phyloP scores from a whole-genome alignment of 2,329 filamentous ascomycete genomes.

The Cercospora berteroae region DNA sequence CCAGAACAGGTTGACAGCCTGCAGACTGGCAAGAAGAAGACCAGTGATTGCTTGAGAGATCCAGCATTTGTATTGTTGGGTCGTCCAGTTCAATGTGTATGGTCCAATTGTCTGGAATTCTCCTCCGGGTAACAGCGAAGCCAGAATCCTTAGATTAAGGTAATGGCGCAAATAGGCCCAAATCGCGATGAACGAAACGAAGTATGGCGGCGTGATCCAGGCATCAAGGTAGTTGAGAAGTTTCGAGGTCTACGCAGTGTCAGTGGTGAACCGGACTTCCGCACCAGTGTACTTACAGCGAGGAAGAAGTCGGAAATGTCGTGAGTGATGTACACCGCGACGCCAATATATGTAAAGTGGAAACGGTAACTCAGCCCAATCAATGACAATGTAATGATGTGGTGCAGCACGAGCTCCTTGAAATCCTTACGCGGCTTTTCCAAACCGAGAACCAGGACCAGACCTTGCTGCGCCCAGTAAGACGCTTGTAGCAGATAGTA shows the following conservation, averaged over 20 bases:
- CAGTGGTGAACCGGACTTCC: background rate
- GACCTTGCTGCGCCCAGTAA: constrained; percentile 93
- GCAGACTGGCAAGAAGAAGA: constrained; percentile 62
- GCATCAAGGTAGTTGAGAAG: constrained; percentile 86
- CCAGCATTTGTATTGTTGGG: constrained; percentile 73
- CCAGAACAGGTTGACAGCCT: constrained; percentile 79
- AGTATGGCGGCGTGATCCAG: constrained; percentile 76
- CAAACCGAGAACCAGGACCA: constrained; percentile 80
- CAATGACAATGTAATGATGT: constrained; percentile 81
- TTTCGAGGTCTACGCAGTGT: constrained; percentile 69
- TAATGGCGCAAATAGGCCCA: constrained; percentile 93
- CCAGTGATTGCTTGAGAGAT: constrained; percentile 68
- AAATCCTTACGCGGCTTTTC: constrained; percentile 96
- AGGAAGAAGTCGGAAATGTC: constrained; percentile 96
- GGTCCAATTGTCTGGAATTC: constrained; percentile 73
- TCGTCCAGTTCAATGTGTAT: constrained; percentile 73
- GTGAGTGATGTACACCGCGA: constrained; percentile 91
- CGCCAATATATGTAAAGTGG: constrained; percentile 93
- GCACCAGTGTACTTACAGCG: constrained; percentile 60
- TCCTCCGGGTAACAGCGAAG: constrained; percentile 62
- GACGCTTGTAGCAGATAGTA: constrained; percentile 94
- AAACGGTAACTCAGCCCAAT: constrained; percentile 89
- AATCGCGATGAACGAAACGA: constrained; percentile 72
- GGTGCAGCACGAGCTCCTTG: constrained; percentile 86
- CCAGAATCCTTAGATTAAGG: constrained; percentile 74